Base-by-base conservation (phyloP, 352 stramenopile genomes). In the Globisporangium nagaii region DNA sequence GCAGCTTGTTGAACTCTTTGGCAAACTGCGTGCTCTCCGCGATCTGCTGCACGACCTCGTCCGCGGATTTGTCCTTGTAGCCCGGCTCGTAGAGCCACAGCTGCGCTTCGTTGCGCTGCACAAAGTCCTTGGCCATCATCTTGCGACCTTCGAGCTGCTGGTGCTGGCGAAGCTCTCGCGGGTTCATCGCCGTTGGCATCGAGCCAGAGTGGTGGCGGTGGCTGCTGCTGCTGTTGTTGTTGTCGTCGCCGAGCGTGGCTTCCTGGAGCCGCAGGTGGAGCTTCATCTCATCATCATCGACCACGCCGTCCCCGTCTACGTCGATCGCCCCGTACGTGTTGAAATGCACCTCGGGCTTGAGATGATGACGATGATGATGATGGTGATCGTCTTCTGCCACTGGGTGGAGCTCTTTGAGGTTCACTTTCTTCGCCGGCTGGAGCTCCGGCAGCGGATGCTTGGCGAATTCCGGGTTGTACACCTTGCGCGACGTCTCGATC, bases 201-300 rank as follows among this genome's bases (percentile, higher is more conserved):
- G 30, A 28, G 19, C 1, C 13, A 11, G 19, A 51, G 17, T 15
- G 25, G 1, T 19, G 6, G n/a, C 22, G 15, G 20, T 42, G 2
- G 17, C 8, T 37, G 4, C 7, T n/a, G 24, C 1, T 43, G 9
- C 55, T 40, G 3, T 53, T 56, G 36, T 47, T 52, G 37, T 49
- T 30, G 45, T 41, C 35, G 13, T 52, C 60, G 11, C 59, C 53
- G 1, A 68, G 50, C 10, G 58, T 61, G 20, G 60, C 61, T 40
- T 86, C 70, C 39, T 79, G 49, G 2, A 88, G 52, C 17, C 66
- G 70, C 32, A 84, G 15, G 24, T 82, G 60, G 4, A 88, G 56
- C 34, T 84, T 75, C 78, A 86, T 86, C 51, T 88, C 77, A 27
- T 79, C 68, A 8, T 71, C 65, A 28, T 88, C 74, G 22, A 88